These are phyloP conservation scores for Solanum raphanifolium DNA, from an alignment of 257 asterid species.

Conservation along the genomic window DNA sequence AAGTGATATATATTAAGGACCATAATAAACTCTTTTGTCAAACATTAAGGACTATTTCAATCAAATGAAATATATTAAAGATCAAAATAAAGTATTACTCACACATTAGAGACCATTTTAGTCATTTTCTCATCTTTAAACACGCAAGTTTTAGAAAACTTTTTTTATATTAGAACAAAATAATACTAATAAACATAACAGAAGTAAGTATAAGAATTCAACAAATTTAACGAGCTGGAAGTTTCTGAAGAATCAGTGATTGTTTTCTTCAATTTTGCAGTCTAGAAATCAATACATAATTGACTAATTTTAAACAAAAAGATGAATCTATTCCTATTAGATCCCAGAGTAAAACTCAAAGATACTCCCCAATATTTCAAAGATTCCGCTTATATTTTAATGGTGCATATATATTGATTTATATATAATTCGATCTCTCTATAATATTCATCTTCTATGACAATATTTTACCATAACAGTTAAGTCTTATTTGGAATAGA, in stretches of 20 bases:
- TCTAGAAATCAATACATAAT: background rate
- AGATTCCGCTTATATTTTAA: background rate
- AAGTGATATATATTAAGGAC: background rate
- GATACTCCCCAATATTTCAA: background rate
- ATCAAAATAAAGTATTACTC: background rate
- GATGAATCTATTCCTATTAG: background rate
- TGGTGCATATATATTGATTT: background rate
- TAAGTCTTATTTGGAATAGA: background rate
- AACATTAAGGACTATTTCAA: background rate
- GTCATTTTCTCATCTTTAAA: background rate
- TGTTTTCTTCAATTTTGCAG: background rate
- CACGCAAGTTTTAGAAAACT: background rate
- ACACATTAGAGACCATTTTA: too few relatives aligned
- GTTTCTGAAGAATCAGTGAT: background rate
- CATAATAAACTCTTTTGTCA: background rate
- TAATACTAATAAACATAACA: background rate
- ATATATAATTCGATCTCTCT: background rate
- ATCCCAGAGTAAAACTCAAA: background rate
- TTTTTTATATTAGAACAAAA: background rate
- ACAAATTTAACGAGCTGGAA: background rate
- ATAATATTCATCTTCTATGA: background rate
- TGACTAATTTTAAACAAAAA: background rate
- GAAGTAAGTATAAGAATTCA: background rate
- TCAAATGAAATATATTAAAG: background rate
- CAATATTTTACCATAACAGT: accelerated